phyloP scores from a whole-genome alignment of 192 early-diverging fungal genomes.

The Coemansia sp. region DNA sequence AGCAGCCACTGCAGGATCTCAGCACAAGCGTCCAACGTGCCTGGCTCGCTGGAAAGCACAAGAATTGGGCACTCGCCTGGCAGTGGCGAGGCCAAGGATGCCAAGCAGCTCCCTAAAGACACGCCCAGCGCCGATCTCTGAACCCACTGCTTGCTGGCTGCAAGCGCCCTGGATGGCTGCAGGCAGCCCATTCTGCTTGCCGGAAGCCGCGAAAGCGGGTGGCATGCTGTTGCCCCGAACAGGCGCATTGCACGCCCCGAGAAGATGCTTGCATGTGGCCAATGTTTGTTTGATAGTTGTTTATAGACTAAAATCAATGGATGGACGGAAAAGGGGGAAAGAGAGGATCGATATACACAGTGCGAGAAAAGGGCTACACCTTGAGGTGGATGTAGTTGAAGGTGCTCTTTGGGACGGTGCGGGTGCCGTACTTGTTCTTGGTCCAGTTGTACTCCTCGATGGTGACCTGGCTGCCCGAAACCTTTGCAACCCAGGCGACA shows the following conservation, averaged over 20 bases:
- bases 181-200: too few relatives aligned
- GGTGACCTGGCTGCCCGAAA: slow-evolving; percentile 41
- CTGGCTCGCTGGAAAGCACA: neutral
- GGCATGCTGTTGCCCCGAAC: too few relatives aligned
- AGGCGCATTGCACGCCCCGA: too few relatives aligned
- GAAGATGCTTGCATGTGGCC: neutral
- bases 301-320: neutral
- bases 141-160: too few relatives aligned
- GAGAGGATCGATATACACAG: neutral
- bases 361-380: slow-evolving; percentile 1
- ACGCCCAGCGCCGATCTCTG: too few relatives aligned
- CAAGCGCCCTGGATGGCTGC: too few relatives aligned
- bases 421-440: slow-evolving; percentile 24
- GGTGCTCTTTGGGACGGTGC: slow-evolving; percentile 29
- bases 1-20: slow-evolving; percentile 4
- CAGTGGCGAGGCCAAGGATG: too few relatives aligned
- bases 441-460: slow-evolving; percentile 46
- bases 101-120: too few relatives aligned
- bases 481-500: slow-evolving; percentile 47
- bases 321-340: neutral
- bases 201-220: too few relatives aligned
- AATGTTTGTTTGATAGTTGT: neutral
- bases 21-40: neutral
- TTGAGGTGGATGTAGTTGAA: slow-evolving; percentile 50
- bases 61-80: neutral